These are phyloP conservation scores for Phylloporus sp. DNA, from an alignment of 768 basidiomycete species.

Conservation along the genomic window DNA sequence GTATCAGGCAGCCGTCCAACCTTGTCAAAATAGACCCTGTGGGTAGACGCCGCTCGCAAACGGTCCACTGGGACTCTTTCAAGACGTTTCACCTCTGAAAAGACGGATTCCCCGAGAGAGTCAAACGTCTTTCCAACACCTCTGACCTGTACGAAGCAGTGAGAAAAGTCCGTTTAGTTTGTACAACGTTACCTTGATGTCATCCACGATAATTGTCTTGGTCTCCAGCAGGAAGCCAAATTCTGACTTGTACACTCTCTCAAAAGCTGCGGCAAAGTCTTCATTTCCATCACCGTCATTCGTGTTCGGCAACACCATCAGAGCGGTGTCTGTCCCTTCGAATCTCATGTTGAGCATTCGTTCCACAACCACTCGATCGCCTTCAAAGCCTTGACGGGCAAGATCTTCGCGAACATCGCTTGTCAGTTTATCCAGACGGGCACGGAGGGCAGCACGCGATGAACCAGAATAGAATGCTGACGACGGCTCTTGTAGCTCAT, in stretches of 20 bases:
- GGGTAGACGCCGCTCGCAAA: conserved; percentile 45
- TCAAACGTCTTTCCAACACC: conserved; percentile 92
- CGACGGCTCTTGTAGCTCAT: conserved; percentile 86
- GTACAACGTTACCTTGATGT: conserved; percentile 63
- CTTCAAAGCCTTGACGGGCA: conserved; percentile 77
- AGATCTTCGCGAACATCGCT: conserved; percentile 62
- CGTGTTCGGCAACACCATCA: conserved; percentile 72
- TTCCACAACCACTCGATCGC: conserved; percentile 67
- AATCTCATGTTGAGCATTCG: conserved; percentile 90
- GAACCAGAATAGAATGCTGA: conserved; percentile 71
- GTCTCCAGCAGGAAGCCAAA: conserved; percentile 90
- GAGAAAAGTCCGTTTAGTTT: background rate
- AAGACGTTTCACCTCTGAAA: conserved; percentile 63
- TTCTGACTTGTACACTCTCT: conserved; percentile 73
- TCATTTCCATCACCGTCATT: conserved; percentile 52
- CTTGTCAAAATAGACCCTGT: conserved; percentile 81
- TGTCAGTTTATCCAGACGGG: conserved; percentile 69
- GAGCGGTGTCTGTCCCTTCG: conserved; percentile 87
- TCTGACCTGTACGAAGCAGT: conserved; percentile 51
- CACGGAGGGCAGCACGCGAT: conserved; percentile 50
- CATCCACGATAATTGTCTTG: conserved; percentile 83
- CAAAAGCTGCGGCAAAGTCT: conserved; percentile 80
- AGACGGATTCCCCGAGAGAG: conserved; percentile 73
- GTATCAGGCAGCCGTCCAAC: conserved; percentile 73
- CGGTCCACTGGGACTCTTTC: conserved; percentile 35